Percentiles rank a stretch among this genome's conserved stretches.
Conservation (phyloP, 768 basidiomycete species). For the Mycena albidolilacea region DNA sequence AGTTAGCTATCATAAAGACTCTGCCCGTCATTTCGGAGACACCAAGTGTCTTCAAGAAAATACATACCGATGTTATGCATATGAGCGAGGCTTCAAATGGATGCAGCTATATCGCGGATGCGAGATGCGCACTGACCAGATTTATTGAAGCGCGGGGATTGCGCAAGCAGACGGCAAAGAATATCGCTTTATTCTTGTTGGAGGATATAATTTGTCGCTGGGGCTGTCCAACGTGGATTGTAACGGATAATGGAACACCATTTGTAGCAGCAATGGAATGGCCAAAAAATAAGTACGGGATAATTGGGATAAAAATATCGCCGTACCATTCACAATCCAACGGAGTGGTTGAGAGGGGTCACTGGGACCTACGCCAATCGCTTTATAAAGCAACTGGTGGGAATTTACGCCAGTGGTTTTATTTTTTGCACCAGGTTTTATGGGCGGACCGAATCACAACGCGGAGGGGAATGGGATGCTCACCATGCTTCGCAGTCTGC, state of each 20-base stretch:
- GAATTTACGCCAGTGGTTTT: no score
- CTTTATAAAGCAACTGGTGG: no score
- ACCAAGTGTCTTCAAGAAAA: not conserved
- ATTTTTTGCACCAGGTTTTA: constrained; percentile 21
- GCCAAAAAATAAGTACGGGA: no score
- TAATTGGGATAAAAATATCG: not conserved
- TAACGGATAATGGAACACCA: not conserved
- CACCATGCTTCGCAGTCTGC: constrained; percentile 42
- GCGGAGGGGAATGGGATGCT: constrained; percentile 37
- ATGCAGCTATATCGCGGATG: not conserved
- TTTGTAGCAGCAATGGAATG: not conserved
- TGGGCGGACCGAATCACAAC: constrained; percentile 44
- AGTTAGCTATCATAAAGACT: not conserved
- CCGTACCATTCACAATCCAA: not conserved
- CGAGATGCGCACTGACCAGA: not conserved
- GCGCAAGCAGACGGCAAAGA: not conserved
- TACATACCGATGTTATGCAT: not conserved
- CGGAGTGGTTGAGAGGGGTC: not conserved
- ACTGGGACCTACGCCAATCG: not conserved
- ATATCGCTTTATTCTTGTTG: not conserved
- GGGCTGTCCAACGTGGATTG: not conserved
- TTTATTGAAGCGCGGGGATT: not conserved
- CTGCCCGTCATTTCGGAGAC: not conserved
- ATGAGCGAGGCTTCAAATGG: not conserved
- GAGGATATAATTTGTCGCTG: not conserved